phyloP scores from a whole-genome alignment of 805 yeast genomes.

The Saturnispora dispora region DNA sequence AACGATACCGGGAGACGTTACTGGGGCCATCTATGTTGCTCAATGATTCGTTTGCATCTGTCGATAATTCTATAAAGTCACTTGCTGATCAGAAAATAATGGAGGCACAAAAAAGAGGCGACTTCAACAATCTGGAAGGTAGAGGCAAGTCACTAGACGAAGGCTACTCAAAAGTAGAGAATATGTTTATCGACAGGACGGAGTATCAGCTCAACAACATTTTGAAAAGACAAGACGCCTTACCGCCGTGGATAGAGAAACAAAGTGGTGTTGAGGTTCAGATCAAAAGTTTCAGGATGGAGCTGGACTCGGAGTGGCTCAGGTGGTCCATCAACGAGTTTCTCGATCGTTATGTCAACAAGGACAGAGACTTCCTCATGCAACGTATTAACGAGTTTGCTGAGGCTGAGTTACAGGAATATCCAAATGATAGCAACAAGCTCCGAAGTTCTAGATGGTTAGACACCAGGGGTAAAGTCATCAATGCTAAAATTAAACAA shows the following conservation, averaged over 20 bases:
- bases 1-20: conserved; percentile 55
- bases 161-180: conserved; percentile 30
- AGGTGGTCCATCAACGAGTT: conserved; percentile 23
- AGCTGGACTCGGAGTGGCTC: conserved; percentile 35
- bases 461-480: conserved; percentile 22
- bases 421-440: neutral
- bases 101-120: conserved; percentile 65
- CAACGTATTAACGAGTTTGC: conserved; percentile 13
- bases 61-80: conserved; percentile 47
- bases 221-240: conserved; percentile 61
- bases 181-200: conserved; percentile 54
- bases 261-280: conserved; percentile 48
- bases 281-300: conserved; percentile 38
- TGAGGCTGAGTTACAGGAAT: conserved; percentile 15
- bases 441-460: conserved; percentile 32
- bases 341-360: conserved; percentile 22
- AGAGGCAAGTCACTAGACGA: conserved; percentile 53
- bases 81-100: conserved; percentile 70
- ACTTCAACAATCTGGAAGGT: conserved; percentile 44
- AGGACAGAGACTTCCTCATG: conserved; percentile 14
- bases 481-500: conserved; percentile 28
- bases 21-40: conserved; percentile 46
- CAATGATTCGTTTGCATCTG: conserved; percentile 32
- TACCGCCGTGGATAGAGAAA: conserved; percentile 87
- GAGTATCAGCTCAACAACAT: conserved; percentile 77